Conservation (phyloP, 345 rosid species). For the Gossypium raimondii region DNA sequence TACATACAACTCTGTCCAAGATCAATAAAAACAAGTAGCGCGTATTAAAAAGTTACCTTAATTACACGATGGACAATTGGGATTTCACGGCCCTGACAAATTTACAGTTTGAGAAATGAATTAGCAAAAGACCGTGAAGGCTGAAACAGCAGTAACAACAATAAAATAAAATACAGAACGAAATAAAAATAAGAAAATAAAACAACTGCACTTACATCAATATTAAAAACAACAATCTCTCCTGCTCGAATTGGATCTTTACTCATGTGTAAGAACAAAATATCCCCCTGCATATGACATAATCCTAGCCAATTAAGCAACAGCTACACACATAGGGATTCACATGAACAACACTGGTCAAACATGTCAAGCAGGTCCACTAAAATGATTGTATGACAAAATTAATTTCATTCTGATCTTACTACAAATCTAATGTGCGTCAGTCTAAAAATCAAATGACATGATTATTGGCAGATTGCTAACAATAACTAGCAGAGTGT, state of each 20-base stretch:
- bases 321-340: neutral
- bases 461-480: neutral
- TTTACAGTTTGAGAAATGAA: neutral
- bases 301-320: slow-evolving; percentile 12
- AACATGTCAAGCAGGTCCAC: neutral
- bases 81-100: slow-evolving; percentile 80
- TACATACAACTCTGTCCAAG: neutral
- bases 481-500: neutral
- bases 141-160: neutral
- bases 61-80: slow-evolving; percentile 98
- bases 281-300: slow-evolving; percentile 68
- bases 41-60: slow-evolving; percentile 44
- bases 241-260: slow-evolving; percentile 93
- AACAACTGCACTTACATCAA: slow-evolving; percentile 57
- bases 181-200: neutral
- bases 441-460: neutral
- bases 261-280: slow-evolving; percentile 87
- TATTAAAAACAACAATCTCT: slow-evolving; percentile 91
- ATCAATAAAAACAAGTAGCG: neutral
- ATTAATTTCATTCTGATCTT: neutral
- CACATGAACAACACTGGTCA: neutral
- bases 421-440: neutral
- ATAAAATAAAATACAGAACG: neutral
- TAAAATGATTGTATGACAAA: neutral
- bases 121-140: neutral